Base-by-base conservation (phyloP, 2,329 filamentous ascomycete genomes). In the Aspergillus piperis region DNA sequence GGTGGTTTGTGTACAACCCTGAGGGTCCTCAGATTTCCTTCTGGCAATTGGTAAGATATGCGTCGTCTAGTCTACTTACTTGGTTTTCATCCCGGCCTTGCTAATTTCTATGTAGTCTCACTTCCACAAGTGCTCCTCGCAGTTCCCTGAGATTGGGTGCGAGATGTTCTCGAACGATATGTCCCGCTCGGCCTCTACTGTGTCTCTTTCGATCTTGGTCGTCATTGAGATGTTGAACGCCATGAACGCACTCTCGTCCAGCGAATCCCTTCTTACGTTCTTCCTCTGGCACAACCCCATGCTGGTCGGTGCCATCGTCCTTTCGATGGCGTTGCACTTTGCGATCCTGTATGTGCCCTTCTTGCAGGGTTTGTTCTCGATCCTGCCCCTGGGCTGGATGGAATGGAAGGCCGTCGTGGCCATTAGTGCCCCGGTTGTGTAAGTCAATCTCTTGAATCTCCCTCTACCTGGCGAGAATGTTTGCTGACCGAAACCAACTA, bases 221-320 rank as follows among this genome's bases (percentile, higher is more conserved):
- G 92, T 97, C 62, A 98, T 99, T 72, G 95, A 99, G 81, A 99
- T 99, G 95, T 86, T 99, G 75, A 99, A 99, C 79, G 95, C 95
- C 69, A 94, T 98, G 90, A 99, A 99, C 74, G 95, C 94, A 0
- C 85, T 99, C 32, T 97, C 92, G 1, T 96, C 92, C 0, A 96
- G 91, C 77, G 95, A 99, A 79, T 96, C 91, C 15, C 87, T 99
- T 11, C 79, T 99, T 58, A 97, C 93, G 2, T 86, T 99, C 64
- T 94, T 93, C 8, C 82, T 99, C n/a, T 97, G 94, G 94, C 87
- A 94, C 74, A 99, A 99, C 81, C 95, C 96, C 89, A 95, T 96
- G 84, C 88, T 99, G 17, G 91, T 99, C 58, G 96, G 96, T 71
- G 96, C 95, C 64, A 96, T 99, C 73, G 83, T 85, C 10, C 82